Percentiles rank a stretch among this genome's conserved stretches.
phyloP scores from a whole-genome alignment of 2,329 filamentous ascomycete genomes.

The Alternaria incomplexa region DNA sequence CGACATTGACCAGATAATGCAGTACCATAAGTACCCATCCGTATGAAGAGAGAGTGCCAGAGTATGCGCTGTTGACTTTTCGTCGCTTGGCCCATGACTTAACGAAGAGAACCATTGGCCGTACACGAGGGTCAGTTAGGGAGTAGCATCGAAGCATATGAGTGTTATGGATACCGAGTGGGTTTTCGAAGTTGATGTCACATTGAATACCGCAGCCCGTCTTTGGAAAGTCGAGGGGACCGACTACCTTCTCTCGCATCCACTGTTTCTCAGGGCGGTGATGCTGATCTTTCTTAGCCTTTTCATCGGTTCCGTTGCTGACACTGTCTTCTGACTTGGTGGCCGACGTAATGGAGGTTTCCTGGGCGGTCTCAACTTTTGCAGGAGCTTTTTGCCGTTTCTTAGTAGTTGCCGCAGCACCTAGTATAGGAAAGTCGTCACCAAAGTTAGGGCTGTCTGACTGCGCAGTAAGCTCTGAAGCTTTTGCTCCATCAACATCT shows the following conservation, averaged over 20 bases:
- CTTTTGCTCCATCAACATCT: conserved; percentile 16
- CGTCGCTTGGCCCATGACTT: conserved; percentile 90
- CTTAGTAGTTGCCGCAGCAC: conserved; percentile 1
- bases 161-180: conserved; percentile 84
- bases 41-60: conserved; percentile 85
- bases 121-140: conserved; percentile 76
- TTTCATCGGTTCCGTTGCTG: conserved; percentile 9
- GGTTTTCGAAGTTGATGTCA: conserved; percentile 90
- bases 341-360: conserved; percentile 22
- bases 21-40: conserved; percentile 92
- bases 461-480: conserved; percentile 8
- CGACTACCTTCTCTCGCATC: conserved; percentile 55
- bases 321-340: conserved; percentile 2
- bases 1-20: conserved; percentile 86
- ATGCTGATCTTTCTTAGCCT: conserved; percentile 19
- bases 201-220: conserved; percentile 81
- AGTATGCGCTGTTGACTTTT: conserved; percentile 85
- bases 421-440: conserved; percentile 10
- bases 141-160: conserved; percentile 83
- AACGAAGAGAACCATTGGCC: conserved; percentile 80
- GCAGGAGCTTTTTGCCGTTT: conserved; percentile 1
- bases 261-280: conserved; percentile 44
- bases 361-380: conserved; percentile 5
- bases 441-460: conserved; percentile 6
- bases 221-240: conserved; percentile 77